Conservation (phyloP, 2,329 filamentous ascomycete genomes). For the Fusarium pininemorale region DNA sequence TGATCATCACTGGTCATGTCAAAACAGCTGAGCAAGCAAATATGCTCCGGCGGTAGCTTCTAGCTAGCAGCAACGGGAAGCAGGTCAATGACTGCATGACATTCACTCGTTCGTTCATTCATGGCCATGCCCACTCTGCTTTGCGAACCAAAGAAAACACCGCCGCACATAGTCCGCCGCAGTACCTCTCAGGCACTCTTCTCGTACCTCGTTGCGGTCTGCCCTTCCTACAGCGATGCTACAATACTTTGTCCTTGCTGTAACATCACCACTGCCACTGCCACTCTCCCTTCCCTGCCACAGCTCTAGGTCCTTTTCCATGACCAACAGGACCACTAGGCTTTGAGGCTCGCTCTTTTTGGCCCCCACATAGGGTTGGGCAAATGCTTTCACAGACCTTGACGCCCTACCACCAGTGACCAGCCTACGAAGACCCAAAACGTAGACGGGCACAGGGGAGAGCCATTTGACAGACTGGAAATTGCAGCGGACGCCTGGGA, state of each 20-base stretch:
- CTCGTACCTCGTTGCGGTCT: constrained; percentile 14
- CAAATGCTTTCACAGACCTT: constrained; percentile 29
- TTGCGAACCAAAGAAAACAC: background rate
- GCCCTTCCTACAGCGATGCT: constrained; percentile 12
- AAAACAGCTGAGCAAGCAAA: constrained; percentile 28
- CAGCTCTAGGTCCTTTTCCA: constrained; percentile 37
- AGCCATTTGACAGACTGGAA: constrained; percentile 26
- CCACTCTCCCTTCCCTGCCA: constrained; percentile 4
- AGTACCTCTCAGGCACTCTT: background rate
- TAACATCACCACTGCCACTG: constrained; percentile 10
- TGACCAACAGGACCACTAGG: constrained; percentile 23
- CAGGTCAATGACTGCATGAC: constrained; percentile 38
- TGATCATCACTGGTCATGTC: constrained; percentile 34
- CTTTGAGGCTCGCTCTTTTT: constrained; percentile 28
- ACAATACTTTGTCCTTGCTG: constrained; percentile 14
- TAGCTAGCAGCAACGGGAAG: constrained; percentile 13
- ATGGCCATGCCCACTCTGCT: constrained; percentile 17
- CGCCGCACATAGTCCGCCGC: background rate
- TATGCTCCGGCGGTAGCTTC: constrained; percentile 23
- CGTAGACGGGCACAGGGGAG: constrained; percentile 7
- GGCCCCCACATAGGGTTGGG: constrained; percentile 35
- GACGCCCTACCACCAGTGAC: constrained; percentile 28
- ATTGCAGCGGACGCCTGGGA: constrained; percentile 22
- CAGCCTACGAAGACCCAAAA: constrained; percentile 10
- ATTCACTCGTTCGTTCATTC: constrained; percentile 30